Evolutionary conservation across 176 grass and related monocot genomes (phyloP).

Genomic region (Phoenix dactylifera): DNA sequence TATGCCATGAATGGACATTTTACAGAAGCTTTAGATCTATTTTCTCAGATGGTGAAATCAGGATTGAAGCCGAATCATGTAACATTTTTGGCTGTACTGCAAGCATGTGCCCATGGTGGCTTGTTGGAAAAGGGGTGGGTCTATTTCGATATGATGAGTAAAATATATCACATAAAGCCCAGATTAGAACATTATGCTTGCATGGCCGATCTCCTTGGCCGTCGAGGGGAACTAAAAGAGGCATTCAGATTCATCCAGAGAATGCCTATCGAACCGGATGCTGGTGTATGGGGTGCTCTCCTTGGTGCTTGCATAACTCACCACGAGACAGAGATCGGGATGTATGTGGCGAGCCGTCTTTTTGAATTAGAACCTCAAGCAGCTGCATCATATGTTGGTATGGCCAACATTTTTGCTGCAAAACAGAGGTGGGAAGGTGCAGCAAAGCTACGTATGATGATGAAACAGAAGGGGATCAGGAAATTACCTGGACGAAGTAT

Average conservation of each 20-base stretch:
- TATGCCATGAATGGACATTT: too few relatives aligned
- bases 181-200: constrained; percentile 7
- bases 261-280: too few relatives aligned
- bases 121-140: background rate
- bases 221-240: background rate
- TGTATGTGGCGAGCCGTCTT: background rate
- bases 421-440: constrained; percentile 5
- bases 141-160: constrained; percentile 1
- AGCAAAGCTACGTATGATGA: background rate
- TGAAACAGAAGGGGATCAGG: constrained; percentile 7
- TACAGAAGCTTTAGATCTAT: background rate
- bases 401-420: constrained; percentile 7
- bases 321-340: background rate
- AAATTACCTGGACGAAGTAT: background rate
- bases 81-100: constrained; percentile 1
- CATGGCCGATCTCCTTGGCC: constrained; percentile 1
- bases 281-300: background rate
- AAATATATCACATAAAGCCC: background rate
- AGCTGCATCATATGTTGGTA: constrained; percentile 2
- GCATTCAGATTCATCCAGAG: background rate
- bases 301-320: constrained; percentile 2
- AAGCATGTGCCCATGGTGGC: constrained; percentile 1
- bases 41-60: constrained; percentile 4
- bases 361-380: background rate
- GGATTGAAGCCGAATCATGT: background rate